Evolutionary conservation across 768 basidiomycete genomes (phyloP), one percentile per base, ranked within the genome.

Genomic region (Boletus patriciae): DNA sequence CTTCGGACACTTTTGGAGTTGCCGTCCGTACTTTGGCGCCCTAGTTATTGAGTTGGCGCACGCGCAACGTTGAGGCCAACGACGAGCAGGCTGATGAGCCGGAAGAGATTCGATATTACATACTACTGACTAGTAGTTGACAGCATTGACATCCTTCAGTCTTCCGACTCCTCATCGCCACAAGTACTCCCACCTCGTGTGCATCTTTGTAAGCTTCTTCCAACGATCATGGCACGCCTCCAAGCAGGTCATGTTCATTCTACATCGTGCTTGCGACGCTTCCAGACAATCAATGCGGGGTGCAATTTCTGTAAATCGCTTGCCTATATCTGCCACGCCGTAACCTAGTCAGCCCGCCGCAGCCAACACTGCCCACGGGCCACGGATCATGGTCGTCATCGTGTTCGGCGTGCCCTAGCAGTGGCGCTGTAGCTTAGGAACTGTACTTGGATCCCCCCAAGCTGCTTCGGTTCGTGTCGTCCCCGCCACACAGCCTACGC

Each of bases 121-220:
- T 25, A 25, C 25, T 25, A 25, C 25, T 25, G n/a, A n/a, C n/a
- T 25, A 2, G 25, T 6, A 38, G 37, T 3, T 18, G 33, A 12
- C 12, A 34, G 33, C 37, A 58, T 46, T 27, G 49, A 58, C 19
- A 0, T 10, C 45, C 31, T 9, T 55, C 25, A 25, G 31, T 19
- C n/a, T 31, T 55, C n/a, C n/a, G n/a, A n/a, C n/a, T n/a, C n/a
- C n/a, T n/a, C 53, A 55, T 37, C 51, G 19, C 25, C 41, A 21
- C n/a, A 4, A 10, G 19, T 5, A 25, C 25, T 25, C 25, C 25
- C 25, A 25, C n/a, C 46, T 19, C n/a, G 12, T 45, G 6, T 25
- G 21, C 10, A 11, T 16, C 15, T 16, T 12, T 11, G 33, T 13
- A 12, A 34, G 33, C n/a, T 19, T 13, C 34, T 34, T 36, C 34